Evolutionary conservation across 192 early-diverging fungal genomes (phyloP), one percentile per base, ranked within the genome.

Genomic region (Dissophora globulifera): DNA sequence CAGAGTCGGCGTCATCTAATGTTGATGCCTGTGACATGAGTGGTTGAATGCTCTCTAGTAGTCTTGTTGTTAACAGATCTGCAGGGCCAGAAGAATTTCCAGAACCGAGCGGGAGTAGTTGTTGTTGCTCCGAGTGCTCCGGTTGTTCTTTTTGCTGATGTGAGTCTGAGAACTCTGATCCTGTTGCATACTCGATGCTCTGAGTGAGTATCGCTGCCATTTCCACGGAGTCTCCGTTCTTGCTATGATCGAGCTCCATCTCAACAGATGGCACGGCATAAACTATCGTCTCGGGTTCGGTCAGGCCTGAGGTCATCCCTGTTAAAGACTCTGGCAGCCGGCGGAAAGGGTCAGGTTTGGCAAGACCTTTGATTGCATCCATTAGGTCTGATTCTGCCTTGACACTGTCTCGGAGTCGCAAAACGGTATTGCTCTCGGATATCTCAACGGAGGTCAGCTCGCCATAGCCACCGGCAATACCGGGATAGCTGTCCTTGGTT

Each of bases 21-120:
- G 52, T 3, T 12, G 30, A 5, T n/a, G 15, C 19, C 22, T 54
- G 52, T 19, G n/a, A 15, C 33, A 54, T 38, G 27, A 54, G 33
- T 3, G 52, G 52, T 20, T 54, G 52, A 11, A 54, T 54, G 4
- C 32, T 54, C 17, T 54, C 32, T 9, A 54, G 22, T 1, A 54
- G 52, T 13, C 15, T 54, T 8, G 32, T 33, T 11, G 52, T 54
- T 20, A 54, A 23, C 6, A 26, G 30, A 54, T 54, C 52, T 13
- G 30, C n/a, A 38, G 33, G 32, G 19, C 12, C 43, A 45, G 43
- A 9, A n/a, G 43, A 17, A 45, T 17, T 4, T n/a, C 4, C 43
- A 17, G 16, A 6, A 38, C 13, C 35, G 13, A 13, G 6, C 35
- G 35, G 13, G 7, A 9, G 35, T 13, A 9, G 35, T 13, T 38